Evolutionary conservation across 768 basidiomycete genomes (phyloP), one percentile per base, ranked within the genome.

Genomic region (Kwoniella botswanensis): DNA sequence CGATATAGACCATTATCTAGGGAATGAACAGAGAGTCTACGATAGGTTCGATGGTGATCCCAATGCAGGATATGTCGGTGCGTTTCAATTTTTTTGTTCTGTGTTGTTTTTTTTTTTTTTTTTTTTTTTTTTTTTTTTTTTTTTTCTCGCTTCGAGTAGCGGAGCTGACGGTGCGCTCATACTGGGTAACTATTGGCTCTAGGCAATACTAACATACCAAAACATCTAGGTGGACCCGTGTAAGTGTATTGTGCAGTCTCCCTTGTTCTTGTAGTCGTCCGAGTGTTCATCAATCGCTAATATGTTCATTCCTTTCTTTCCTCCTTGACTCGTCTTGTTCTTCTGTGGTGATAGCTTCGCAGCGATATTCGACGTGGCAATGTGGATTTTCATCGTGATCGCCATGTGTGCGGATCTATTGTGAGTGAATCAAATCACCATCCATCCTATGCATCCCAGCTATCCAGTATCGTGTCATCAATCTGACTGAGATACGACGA

Each of bases 161-260:
- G 26, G 26, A 26, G 2, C 26, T 26, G 26, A 26, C 26, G 26
- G 26, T 26, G 26, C 26, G 26, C 26, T 46, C 44, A 46, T 46
- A 46, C 17, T 46, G 44, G 17, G 6, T 42, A 18, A 12, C 10
- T 17, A 46, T 46, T 7, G 12, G 17, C 44, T 46, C 10, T 43
- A 77, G 78, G 67, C 64, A 46, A 46, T n/a, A 78, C 79, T 29
- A 80, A 80, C 52, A 80, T 80, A 46, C 79, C 79, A 4, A 80
- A 80, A 68, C 79, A 80, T 62, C 77, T 80, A 11, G 79, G 75
- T 52, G 79, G 79, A n/a, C 71, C 69, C 1, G 72, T 80, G 76
- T 79, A 46, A 65, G 76, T 74, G 15, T 4, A 9, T 1, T 63
- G 46, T 46, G 21, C 29, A 24, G 5, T 17, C 1, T 53, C 29